Percentiles rank a stretch among this genome's conserved stretches.
phyloP scores from a whole-genome alignment of 2,329 filamentous ascomycete species.

The Geoglossum cookeanum region DNA sequence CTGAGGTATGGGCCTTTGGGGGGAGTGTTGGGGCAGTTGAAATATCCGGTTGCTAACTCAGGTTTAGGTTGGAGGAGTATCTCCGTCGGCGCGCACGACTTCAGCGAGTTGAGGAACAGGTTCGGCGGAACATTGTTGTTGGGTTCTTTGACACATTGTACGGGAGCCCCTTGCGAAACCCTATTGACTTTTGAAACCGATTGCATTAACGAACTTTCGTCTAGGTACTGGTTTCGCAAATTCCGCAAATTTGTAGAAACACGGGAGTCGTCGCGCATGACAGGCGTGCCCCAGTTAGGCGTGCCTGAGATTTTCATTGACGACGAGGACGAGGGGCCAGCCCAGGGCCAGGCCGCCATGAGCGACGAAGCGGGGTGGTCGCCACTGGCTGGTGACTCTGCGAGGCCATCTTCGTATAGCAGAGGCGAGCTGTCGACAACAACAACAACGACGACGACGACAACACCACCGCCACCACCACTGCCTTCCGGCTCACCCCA shows the following conservation, averaged over 20 bases:
- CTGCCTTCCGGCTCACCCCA: constrained; percentile 7
- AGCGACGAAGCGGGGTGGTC: constrained; percentile 15
- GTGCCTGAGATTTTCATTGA: constrained; percentile 86
- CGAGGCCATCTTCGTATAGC: constrained; percentile 19
- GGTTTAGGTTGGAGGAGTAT: constrained; percentile 68
- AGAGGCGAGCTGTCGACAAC: background rate
- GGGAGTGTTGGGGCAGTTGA: background rate
- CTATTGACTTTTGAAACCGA: constrained; percentile 2
- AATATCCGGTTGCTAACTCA: constrained; percentile 14
- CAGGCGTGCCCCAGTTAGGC: constrained; percentile 55
- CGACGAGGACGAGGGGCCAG: constrained; percentile 39
- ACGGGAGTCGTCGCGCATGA: constrained; percentile 60
- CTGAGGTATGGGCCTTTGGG: constrained; percentile 39
- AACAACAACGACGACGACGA: too few relatives aligned
- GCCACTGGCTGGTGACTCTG: constrained; percentile 16
- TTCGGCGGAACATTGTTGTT: constrained; percentile 72
- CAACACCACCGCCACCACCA: background rate
- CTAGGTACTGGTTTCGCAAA: constrained; percentile 58
- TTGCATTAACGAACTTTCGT: constrained; percentile 1
- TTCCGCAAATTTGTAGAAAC: constrained; percentile 59
- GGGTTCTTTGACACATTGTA: constrained; percentile 89
- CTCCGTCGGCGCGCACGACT: constrained; percentile 73
- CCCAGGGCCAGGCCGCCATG: constrained; percentile 11
- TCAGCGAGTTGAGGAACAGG: constrained; percentile 87
- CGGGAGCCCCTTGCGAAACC: constrained; percentile 13